Evolutionary conservation across 1,284 basidiomycete genomes (phyloP), one percentile per base, ranked within the genome.

Genomic region (Jaminaea rosea): DNA sequence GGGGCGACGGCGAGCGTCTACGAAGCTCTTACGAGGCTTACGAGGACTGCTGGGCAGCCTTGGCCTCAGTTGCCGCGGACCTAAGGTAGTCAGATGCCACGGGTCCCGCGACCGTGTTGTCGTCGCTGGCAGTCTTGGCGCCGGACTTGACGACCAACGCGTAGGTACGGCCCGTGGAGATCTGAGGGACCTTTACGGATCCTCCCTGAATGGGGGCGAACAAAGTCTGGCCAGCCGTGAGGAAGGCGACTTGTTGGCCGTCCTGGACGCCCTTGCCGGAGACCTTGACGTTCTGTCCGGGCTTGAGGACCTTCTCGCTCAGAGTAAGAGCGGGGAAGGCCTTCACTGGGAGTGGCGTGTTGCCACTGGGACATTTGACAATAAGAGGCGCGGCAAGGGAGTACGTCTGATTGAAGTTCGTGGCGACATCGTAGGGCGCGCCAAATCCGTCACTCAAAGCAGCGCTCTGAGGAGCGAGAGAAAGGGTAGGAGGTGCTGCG

Each of bases 361-460:
- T 81, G 47, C 73, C 63, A 1, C 62, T 48, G 0, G 83, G 83
- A 75, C 82, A 84, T 6, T 47, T 53, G 37, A 58, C 73, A 72
- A 78, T 76, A 54, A 78, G 72, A 4, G 70, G 62, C 1, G 76
- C 75, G 41, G 74, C 75, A 26, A 76, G 63, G 23, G 75, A 73
- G 66, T 68, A 76, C 26, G 75, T 73, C 58, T 75, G 66, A 58
- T 74, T 66, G 51, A 74, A 65, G 59, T 74, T 76, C 27, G 74
- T 56, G 15, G 75, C 67, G 58, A 84, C 85, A 82, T 80, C 83
- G 63, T 59, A 53, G 26, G 51, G 49, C 9, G 39, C 45, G 23
- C 57, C 53, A 55, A 60, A 62, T 23, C 52, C 59, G 41, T 69
- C 66, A 15, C 59, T 58, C 31, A 58, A 41, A 44, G 52, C 58